Base-by-base conservation (phyloP, 371 early-diverging fungal species). In the Synchytrium microbalum region DNA sequence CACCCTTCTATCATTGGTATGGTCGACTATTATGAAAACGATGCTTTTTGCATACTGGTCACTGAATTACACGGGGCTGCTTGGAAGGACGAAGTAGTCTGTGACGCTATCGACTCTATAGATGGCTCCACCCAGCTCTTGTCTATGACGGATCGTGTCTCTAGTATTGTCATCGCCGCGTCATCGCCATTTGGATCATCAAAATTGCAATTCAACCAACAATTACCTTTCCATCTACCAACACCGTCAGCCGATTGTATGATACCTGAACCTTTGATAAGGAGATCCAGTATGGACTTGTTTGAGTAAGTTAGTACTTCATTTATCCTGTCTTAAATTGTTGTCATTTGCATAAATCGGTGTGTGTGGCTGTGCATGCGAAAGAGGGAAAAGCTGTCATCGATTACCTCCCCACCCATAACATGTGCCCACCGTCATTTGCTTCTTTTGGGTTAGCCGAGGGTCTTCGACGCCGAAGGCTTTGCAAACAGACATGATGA, bases 11-110 rank as follows among this genome's bases (percentile, higher is more conserved):
- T 92, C 54, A 84, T 86, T 28, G 77, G 81, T 0, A 89, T 79
- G 70, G 60, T 88, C 14, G 88, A 88, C 65, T 79, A 75, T 19
- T 87, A 78, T 61, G 82, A 85, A 66, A 90, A 89, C 69, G 75
- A 67, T 56, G 72, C 70, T 2, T 89, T 81, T 69, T 84, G 79
- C 58, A 87, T 88, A 69, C 73, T 90, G 8, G 83, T 92, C 28
- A 90, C 86, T 78, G 90, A 92, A 69, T 66, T 90, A 23, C 89
- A 89, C 60, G 92, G 92, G 25, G 79, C 85, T 16, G 77, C 81
- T 33, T 89, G 91, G 89, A 8, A 26, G 13, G 24, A 8, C 8
- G 46, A 38, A 38, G 19, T 38, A n/a, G n/a, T n/a, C n/a, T n/a
- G n/a, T n/a, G n/a, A n/a, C n/a, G n/a, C n/a, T n/a, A n/a, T n/a